Conservation (phyloP, 805 yeast species). For the Phaffomyces opuntiae region DNA sequence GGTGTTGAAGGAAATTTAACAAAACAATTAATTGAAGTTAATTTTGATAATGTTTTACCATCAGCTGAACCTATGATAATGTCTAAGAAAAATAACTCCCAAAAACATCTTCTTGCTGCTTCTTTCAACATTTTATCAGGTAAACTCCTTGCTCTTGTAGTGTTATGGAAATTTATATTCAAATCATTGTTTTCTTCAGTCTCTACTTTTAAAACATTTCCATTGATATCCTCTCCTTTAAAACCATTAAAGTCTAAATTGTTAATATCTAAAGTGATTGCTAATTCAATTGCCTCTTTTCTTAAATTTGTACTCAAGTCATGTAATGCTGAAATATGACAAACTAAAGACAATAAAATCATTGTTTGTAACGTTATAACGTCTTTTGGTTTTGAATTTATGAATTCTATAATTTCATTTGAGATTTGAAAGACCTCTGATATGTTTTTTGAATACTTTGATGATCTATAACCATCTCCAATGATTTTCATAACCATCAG, state of each 20-base stretch:
- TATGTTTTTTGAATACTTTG: conserved; percentile 31
- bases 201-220: conserved; percentile 7
- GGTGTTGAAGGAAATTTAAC: conserved; percentile 35
- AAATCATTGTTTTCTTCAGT: conserved; percentile 10
- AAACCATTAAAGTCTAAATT: conserved; percentile 28
- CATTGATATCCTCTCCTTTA: conserved; percentile 20
- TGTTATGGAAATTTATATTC: conserved; percentile 20
- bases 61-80: conserved; percentile 49
- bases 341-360: conserved; percentile 33
- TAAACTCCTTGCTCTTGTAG: conserved; percentile 16
- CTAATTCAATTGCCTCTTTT: conserved; percentile 33
- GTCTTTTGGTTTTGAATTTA: conserved; percentile 28
- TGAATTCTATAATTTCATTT: conserved; percentile 25
- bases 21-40: conserved; percentile 30
- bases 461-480: conserved; percentile 39
- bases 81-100: conserved; percentile 48
- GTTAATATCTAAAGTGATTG: conserved; percentile 32
- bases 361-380: conserved; percentile 37
- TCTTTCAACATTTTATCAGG: conserved; percentile 16
- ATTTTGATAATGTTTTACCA: conserved; percentile 35
- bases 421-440: conserved; percentile 34
- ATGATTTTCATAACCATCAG: conserved; percentile 40
- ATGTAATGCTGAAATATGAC: conserved; percentile 48
- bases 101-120: conserved; percentile 37
- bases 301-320: conserved; percentile 37